These are phyloP conservation scores for Stipa capillata DNA, from an alignment of 176 grass and related monocot genomes.

Conservation along the genomic window DNA sequence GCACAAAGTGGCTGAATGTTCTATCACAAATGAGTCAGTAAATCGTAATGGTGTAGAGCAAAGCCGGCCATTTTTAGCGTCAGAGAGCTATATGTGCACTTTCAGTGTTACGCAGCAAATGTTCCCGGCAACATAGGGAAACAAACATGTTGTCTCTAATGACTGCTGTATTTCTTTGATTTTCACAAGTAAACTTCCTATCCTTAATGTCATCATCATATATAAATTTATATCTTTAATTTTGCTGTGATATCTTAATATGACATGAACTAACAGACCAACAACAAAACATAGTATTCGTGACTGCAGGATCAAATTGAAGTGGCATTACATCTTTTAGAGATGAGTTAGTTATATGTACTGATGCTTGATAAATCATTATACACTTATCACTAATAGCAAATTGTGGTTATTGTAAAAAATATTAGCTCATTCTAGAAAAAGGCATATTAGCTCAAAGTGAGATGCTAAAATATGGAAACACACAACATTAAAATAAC, in stretches of 20 bases:
- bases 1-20: not conserved
- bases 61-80: not conserved
- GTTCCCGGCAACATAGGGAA: no score
- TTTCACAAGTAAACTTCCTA: not conserved
- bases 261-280: not conserved
- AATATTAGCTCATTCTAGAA: not conserved
- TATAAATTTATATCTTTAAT: not conserved
- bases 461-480: not conserved
- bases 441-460: not conserved
- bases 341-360: not conserved
- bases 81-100: not conserved
- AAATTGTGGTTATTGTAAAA: not conserved
- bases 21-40: not conserved
- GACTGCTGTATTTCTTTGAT: not conserved
- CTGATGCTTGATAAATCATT: not conserved
- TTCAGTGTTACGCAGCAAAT: not conserved
- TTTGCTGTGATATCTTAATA: not conserved
- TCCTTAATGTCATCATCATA: not conserved
- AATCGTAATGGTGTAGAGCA: not conserved
- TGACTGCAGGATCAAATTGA: not conserved
- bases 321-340: not conserved
- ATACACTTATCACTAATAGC: not conserved
- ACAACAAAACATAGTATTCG: not conserved
- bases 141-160: not conserved
- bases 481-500: not conserved